These are phyloP conservation scores for Ceratocystis colombiana DNA, from an alignment of 2,329 filamentous ascomycete species.

Conservation along the genomic window DNA sequence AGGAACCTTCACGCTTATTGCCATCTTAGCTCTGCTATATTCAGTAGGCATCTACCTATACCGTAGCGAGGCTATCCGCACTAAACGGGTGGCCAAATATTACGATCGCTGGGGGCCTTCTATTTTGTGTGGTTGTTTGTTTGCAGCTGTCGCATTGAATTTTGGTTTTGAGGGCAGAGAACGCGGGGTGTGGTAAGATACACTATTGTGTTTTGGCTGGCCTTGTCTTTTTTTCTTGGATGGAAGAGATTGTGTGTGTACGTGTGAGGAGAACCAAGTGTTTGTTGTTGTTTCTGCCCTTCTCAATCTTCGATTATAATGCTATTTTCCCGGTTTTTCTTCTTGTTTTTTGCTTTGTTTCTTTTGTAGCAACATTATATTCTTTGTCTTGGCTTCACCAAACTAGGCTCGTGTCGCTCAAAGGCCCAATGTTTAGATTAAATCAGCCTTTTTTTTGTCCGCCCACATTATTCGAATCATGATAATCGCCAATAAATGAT, in stretches of 20 bases:
- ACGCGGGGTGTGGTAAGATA: conserved; percentile 42
- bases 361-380: background rate
- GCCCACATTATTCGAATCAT: no score
- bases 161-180: conserved; percentile 68
- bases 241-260: no score
- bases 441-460: background rate
- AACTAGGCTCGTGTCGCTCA: no score
- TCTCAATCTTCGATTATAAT: no score
- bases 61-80: conserved; percentile 74
- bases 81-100: conserved; percentile 74
- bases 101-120: conserved; percentile 84
- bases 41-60: conserved; percentile 77
- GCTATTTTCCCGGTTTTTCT: no score
- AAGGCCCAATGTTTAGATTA: background rate
- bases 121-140: conserved; percentile 60
- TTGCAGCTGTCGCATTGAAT: conserved; percentile 65
- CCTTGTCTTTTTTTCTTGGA: background rate
- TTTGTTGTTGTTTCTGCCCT: no score
- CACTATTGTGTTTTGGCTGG: background rate
- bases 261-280: no score
- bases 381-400: background rate
- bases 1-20: conserved; percentile 71
- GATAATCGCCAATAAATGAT: no score
- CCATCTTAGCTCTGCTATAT: conserved; percentile 69
- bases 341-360: background rate